phyloP scores from a whole-genome alignment of 345 rosid genomes.

The Hibiscus mutabilis region DNA sequence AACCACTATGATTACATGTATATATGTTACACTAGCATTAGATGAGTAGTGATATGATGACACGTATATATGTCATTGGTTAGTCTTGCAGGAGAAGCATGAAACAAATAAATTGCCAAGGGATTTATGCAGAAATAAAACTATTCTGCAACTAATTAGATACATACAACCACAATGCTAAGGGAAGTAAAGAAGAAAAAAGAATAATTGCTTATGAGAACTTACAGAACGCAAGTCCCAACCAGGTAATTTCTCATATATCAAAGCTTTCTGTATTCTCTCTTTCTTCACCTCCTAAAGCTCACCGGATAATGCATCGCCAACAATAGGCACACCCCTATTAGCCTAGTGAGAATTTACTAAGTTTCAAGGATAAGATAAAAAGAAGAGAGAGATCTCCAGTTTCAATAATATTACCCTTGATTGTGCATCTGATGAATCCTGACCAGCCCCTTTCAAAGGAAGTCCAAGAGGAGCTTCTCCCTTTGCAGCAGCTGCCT shows the following conservation, averaged over 20 bases:
- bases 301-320: slow-evolving; percentile 95
- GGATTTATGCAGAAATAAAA: background rate
- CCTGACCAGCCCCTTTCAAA: slow-evolving; percentile 95
- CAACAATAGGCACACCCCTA: slow-evolving; percentile 74
- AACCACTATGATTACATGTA: background rate
- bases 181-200: background rate
- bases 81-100: background rate
- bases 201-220: slow-evolving; percentile 17
- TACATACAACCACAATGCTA: background rate
- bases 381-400: background rate
- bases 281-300: slow-evolving; percentile 86
- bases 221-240: slow-evolving; percentile 99
- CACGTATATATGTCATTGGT: background rate
- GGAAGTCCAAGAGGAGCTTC: slow-evolving; percentile 99
- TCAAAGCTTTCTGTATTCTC: slow-evolving; percentile 78
- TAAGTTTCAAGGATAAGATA: background rate
- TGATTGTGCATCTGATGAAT: slow-evolving; percentile 84
- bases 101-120: background rate
- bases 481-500: slow-evolving; percentile 99
- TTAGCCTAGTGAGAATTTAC: slow-evolving; percentile 42
- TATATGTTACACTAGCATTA: background rate
- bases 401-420: slow-evolving; percentile 38
- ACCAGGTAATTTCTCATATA: slow-evolving; percentile 72
- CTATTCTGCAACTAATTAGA: background rate
- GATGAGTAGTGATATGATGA: background rate